Base-by-base conservation (phyloP, 441 rosid species). In the Erysimum cheiri region DNA sequence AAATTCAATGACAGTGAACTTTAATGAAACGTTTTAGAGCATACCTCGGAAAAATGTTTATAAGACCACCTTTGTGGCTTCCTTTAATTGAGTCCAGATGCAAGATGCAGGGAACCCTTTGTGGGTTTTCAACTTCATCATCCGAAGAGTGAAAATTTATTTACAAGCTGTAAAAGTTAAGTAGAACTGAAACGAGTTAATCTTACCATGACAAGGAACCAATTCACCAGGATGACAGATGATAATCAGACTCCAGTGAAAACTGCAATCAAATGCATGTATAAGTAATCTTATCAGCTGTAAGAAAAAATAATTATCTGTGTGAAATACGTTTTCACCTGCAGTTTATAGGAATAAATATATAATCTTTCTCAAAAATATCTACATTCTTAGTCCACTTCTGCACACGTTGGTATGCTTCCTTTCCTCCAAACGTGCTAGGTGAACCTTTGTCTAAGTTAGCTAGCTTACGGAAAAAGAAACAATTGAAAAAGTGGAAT, bases 401-500 rank as follows among this genome's bases (percentile, higher is more conserved):
- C 75, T 76, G 88, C 67, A 94, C 91, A 22, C 97, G 96, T 36
- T 86, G 79, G 80, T 87, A 94, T 58, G 98, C 97, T 48, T 76
- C 88, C 70, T 68, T 83, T 76, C 92, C 87, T 70, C 84, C 88
- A 76, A 65, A 69, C 53, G 81, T 77, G 72, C 84, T 81, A 63
- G 84, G 78, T 36, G 86, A 86, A 66, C 79, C 87, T 81, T 81
- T 90, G 78, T 86, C 97, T 33, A 87, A 62, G 80, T 90, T 92
- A 75, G 97, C 97, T 54, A 94, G 90, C 83, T 94, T 94, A 75
- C 90, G 85, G 77, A 92, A 92, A 87, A 90, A 94, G 80, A 94
- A 94, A 74, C 97, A 78, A 78, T 86, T 94, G 75, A 92, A 92
- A 69, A 94, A 92, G 79, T 92, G 91, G 74, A 86, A 94, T 60